phyloP scores from a whole-genome alignment of 1,139 yeast species.

The Candida sanyaensis region DNA sequence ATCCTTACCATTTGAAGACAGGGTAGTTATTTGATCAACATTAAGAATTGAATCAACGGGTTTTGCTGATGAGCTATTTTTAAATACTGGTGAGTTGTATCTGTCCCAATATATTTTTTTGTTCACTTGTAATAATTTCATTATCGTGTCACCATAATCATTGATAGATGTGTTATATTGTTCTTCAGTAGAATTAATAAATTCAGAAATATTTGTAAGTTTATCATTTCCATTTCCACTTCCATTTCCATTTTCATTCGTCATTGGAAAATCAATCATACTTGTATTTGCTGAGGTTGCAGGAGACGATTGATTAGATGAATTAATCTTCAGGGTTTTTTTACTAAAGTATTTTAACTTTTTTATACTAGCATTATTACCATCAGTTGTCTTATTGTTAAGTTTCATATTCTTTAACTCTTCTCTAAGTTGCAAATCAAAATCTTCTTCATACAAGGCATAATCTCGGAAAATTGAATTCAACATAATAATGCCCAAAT shows the following conservation, averaged over 20 bases:
- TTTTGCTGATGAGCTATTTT: conserved; percentile 13
- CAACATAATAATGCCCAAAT: conserved; percentile 57
- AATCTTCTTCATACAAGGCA: conserved; percentile 45
- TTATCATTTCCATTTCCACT: background rate
- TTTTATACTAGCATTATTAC: conserved; percentile 11
- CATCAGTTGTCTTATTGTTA: conserved; percentile 1
- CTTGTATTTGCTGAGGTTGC: conserved; percentile 18
- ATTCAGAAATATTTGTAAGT: conserved; percentile 15
- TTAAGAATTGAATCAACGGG: conserved; percentile 31
- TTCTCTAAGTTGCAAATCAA: conserved; percentile 22
- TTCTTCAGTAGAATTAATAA: conserved; percentile 13
- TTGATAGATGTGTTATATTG: conserved; percentile 11
- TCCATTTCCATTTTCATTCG: conserved; percentile 1
- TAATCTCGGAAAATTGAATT: conserved; percentile 58
- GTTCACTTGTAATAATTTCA: conserved; percentile 33
- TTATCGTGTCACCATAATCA: conserved; percentile 35
- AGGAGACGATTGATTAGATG: conserved; percentile 15
- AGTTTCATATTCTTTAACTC: conserved; percentile 14
- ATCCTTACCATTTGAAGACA: conserved; percentile 13
- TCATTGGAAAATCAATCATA: conserved; percentile 15
- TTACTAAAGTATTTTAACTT: conserved; percentile 24
- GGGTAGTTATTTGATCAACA: conserved; percentile 30
- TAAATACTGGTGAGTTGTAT: conserved; percentile 17
- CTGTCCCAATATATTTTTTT: conserved; percentile 33
- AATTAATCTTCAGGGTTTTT: conserved; percentile 11